Conservation (phyloP, 1,284 basidiomycete species). For the Peniophora sp. region DNA sequence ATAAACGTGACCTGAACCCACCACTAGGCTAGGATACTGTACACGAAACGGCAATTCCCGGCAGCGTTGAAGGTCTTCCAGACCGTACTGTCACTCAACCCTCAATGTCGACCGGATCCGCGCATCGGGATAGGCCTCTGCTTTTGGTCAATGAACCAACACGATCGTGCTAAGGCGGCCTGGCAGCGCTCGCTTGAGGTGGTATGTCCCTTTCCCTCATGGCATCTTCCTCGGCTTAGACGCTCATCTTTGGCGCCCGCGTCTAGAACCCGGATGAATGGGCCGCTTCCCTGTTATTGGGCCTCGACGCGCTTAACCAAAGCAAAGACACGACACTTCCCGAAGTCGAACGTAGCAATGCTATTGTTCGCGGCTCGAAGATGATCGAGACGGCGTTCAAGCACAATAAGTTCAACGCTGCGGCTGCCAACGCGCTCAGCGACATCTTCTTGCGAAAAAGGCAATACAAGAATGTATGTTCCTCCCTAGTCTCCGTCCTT, state of each 20-base stretch:
- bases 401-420: slow-evolving; percentile 65
- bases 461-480: slow-evolving; percentile 41
- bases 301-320: slow-evolving; percentile 74
- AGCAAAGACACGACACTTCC: slow-evolving; percentile 58
- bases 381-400: slow-evolving; percentile 70
- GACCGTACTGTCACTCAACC: slow-evolving; percentile 69
- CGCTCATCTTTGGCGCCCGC: slow-evolving; percentile 5
- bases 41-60: slow-evolving; percentile 69
- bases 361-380: slow-evolving; percentile 56
- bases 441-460: slow-evolving; percentile 68
- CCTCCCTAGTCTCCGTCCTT: neutral
- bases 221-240: neutral
- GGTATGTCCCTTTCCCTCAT: slow-evolving; percentile 38
- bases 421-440: slow-evolving; percentile 71
- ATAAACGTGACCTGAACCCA: slow-evolving; percentile 2
- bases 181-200: slow-evolving; percentile 84
- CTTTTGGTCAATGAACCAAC: slow-evolving; percentile 81
- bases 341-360: slow-evolving; percentile 52
- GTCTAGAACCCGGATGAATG: slow-evolving; percentile 68
- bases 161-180: slow-evolving; percentile 69
- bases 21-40: slow-evolving; percentile 71
- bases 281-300: slow-evolving; percentile 74
- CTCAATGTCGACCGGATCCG: slow-evolving; percentile 79
- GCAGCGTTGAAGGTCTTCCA: slow-evolving; percentile 81
- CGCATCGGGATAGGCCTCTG: slow-evolving; percentile 91